Evolutionary conservation across 345 rosid species (phyloP), one percentile per base, ranked within the genome.

Genomic region (Tarenaya hassleriana): DNA sequence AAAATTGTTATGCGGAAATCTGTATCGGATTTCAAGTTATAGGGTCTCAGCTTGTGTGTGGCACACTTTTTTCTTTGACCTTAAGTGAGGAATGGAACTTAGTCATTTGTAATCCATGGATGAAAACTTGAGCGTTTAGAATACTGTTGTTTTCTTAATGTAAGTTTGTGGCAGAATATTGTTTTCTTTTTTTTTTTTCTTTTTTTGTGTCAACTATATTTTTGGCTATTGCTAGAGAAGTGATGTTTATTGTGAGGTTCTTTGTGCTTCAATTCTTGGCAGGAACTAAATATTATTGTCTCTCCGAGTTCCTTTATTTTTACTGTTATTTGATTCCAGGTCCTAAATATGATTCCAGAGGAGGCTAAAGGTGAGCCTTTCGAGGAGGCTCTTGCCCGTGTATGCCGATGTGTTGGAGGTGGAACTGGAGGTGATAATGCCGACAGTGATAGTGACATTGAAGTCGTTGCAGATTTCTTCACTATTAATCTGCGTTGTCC

Each of bases 401-500:
- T 92, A 47, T 67, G 85, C 38, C 88, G 97, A 37, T 64, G 69
- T 47, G 63, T 85, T 69, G 95, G 97, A 53, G 96, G 97, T 73
- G 83, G 82, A 42, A 56, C 67, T 68, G 78, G 77, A 60, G 60
- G 82, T 6, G 97, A 88, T 58, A 60, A 77, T 76, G 97, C 80
- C 31, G 97, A 83, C 46, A 83, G 98, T 61, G 97, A 88, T 50
- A 88, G 97, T 69, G 98, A 92, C 44, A 66, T 92, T 51, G 98
- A 92, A 77, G 97, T 92, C 65, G 98, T 92, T 38, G 97, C 98
- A 16, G 98, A 92, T 49, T 79, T 75, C 59, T 63, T 92, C 67
- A 47, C 60, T 62, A 80, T 92, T 73, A 92, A 75, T 71, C 85
- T 92, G n/a, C 91, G 97, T 14, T 92, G 98, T 67, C 98, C 97